phyloP scores from a whole-genome alignment of 192 early-diverging fungal species.

The Chytriomyces sp. region DNA sequence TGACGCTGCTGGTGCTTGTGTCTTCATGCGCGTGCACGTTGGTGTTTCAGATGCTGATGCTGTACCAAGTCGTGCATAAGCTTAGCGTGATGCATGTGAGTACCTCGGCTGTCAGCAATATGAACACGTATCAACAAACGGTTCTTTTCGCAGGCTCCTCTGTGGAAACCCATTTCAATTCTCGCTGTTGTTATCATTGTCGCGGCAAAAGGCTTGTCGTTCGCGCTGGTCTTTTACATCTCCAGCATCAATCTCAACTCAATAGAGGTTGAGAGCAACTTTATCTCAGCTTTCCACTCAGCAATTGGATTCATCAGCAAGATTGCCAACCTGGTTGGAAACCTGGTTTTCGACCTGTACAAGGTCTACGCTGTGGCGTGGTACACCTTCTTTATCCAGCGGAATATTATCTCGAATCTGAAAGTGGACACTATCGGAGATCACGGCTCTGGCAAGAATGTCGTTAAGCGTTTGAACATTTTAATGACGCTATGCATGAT shows the following conservation, averaged over 20 bases:
- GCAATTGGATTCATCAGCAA: background rate
- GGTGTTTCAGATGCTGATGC: constrained; percentile 1
- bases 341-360: constrained; percentile 3
- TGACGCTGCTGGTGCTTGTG: background rate
- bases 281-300: background rate
- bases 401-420: background rate
- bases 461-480: background rate
- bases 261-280: background rate
- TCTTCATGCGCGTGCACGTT: constrained; percentile 1
- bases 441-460: background rate
- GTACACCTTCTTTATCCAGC: background rate
- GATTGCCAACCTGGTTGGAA: constrained; percentile 1
- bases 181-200: background rate
- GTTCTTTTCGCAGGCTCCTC: background rate
- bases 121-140: no score
- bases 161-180: background rate
- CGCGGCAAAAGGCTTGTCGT: background rate
- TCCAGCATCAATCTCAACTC: background rate
- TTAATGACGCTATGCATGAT: background rate
- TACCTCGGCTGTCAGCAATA: no score
- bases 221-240: constrained; percentile 15
- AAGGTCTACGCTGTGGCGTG: constrained; percentile 3
- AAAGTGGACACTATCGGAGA: constrained; percentile 4
- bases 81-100: background rate
- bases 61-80: constrained; percentile 13